Evolutionary conservation across 2,329 filamentous ascomycete species (phyloP), one percentile per base, ranked within the genome.

Genomic region (Triangularia setosa): DNA sequence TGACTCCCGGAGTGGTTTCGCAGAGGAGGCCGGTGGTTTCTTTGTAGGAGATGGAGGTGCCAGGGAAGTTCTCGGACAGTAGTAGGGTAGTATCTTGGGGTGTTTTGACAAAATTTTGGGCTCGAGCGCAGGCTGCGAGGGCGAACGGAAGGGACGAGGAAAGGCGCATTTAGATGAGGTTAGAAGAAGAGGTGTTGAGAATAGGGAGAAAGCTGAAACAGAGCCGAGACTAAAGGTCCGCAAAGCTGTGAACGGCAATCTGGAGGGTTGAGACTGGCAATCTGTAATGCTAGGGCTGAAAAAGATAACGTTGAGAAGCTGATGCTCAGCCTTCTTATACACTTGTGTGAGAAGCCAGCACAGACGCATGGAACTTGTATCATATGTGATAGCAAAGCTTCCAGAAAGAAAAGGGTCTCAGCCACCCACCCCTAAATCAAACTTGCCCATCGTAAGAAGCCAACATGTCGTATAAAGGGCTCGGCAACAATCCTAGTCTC

Each of bases 21-120:
- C 64, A 66, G 35, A 66, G 48, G 16, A 7, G 16, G 52, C 21
- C 21, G 16, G 52, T 55, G 52, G 52, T 55, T 27, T 28, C 52
- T 35, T 67, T 67, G 60, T 67, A 67, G 16, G 65, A 58, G 62
- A 80, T 70, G 70, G 72, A 79, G 52, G 74, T 75, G 25, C 84
- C 84, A 77, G 63, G 63, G 23, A 65, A 67, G 14, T 67, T 67
- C 7, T 61, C 25, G 57, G 65, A 67, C 75, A 72, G 82, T 82
- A 76, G 74, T 69, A 83, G 83, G 53, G 72, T 30, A 74, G 78
- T 55, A 35, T 59, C 30, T 27, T 65, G 35, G 14, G 59, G 59
- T 1, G 30, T 52, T 2, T 60, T 58, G 8, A 67, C 40, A 33
- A 67, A 67, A 33, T 65, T 62, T 18, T 63, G 62, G 21, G 63